Evolutionary conservation across 2,329 filamentous ascomycete species (phyloP).

Genomic region (Zymoseptoria brevis): DNA sequence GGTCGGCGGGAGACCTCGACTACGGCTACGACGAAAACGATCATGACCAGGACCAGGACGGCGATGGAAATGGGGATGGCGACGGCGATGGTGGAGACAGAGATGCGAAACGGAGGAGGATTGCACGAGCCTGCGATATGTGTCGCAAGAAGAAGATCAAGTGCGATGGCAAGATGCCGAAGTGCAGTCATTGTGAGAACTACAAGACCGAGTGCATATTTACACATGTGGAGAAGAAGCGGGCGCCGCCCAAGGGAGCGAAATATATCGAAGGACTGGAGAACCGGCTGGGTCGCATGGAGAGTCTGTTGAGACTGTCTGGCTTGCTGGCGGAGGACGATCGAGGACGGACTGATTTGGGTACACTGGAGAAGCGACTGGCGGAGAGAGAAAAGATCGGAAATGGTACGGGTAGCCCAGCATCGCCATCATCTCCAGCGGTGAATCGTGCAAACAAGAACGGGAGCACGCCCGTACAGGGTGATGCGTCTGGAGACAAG

Average conservation of each 20-base stretch:
- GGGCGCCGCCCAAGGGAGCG: conserved; percentile 90
- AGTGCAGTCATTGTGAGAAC: conserved; percentile 92
- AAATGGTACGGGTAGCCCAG: conserved; percentile 29
- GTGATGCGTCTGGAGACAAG: conserved; percentile 3
- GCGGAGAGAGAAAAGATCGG: conserved; percentile 40
- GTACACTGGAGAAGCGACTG: conserved; percentile 70
- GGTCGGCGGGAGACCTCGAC: conserved; percentile 14
- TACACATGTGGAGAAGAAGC: conserved; percentile 97
- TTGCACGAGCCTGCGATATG: conserved; percentile 90
- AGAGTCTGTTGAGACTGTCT: conserved; percentile 77
- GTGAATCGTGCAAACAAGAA: conserved; percentile 9
- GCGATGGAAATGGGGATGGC: conserved; percentile 16
- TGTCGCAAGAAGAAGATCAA: conserved; percentile 96
- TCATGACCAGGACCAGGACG: not conserved
- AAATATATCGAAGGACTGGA: conserved; percentile 98
- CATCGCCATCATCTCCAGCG: conserved; percentile 16
- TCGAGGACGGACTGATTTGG: conserved; percentile 75
- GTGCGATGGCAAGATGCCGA: conserved; percentile 90
- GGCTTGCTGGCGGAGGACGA: conserved; percentile 82
- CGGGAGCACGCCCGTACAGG: conserved; percentile 7
- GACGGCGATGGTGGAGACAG: conserved; percentile 25
- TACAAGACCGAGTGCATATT: conserved; percentile 98
- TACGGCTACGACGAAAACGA: conserved; percentile 15
- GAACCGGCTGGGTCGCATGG: conserved; percentile 91
- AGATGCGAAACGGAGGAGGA: conserved; percentile 81